Conservation (phyloP, 495 filamentous ascomycete species). For the Penicillium robsamsonii region DNA sequence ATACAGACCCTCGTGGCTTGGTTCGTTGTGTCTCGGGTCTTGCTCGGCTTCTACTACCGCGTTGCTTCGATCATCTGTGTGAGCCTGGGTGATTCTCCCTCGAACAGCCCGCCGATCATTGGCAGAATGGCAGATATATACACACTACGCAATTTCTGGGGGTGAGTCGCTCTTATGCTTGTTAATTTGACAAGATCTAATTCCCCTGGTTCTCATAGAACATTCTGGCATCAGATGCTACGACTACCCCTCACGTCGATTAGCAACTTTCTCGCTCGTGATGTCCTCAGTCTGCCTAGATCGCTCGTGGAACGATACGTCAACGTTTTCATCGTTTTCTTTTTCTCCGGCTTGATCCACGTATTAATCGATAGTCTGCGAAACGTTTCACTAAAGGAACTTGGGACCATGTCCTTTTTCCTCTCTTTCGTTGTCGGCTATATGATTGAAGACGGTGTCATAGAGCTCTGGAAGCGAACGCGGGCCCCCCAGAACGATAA, state of each 20-base stretch:
- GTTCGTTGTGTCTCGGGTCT: conserved; percentile 14
- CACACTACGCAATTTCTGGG: conserved; percentile 32
- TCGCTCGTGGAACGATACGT: conserved; percentile 29
- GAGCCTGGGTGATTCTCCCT: conserved; percentile 6
- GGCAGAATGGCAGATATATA: conserved; percentile 33
- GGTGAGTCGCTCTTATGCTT: conserved; percentile 20
- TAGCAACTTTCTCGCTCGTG: conserved; percentile 28
- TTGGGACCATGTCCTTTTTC: conserved; percentile 33
- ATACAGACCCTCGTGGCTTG: conserved; percentile 10
- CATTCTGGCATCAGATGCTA: conserved; percentile 43
- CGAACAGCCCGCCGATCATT: conserved; percentile 35
- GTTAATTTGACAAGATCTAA: not conserved
- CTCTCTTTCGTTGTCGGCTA: conserved; percentile 29
- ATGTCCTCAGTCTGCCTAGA: conserved; percentile 27
- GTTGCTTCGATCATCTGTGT: conserved; percentile 19
- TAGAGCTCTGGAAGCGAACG: conserved; percentile 16
- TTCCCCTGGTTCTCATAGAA: conserved; percentile 20
- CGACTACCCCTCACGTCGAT: conserved; percentile 29
- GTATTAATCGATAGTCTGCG: conserved; percentile 18
- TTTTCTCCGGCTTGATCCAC: conserved; percentile 34
- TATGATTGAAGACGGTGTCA: conserved; percentile 34
- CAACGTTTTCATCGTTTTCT: conserved; percentile 36
- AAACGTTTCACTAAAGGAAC: conserved; percentile 18
- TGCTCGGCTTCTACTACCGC: conserved; percentile 18
- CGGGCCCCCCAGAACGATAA: not conserved